Base-by-base conservation (phyloP, 305 asterid species). In the Solanum chacoense region DNA sequence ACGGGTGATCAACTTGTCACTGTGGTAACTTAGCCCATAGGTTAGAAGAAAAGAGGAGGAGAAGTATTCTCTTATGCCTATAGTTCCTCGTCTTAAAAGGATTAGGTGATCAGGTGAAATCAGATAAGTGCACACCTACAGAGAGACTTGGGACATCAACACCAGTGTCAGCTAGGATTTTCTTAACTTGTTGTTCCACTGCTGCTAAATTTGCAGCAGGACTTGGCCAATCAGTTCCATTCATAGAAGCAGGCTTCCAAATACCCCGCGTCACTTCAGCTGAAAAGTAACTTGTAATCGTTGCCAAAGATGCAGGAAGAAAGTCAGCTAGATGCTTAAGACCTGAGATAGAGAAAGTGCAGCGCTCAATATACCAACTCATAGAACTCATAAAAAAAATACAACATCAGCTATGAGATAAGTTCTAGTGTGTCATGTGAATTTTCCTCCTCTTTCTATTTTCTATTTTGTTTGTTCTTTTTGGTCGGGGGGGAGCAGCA, bases 191-290 rank as follows among this genome's bases (percentile, higher is more conserved):
- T 45, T 84, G 80, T 84, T 90, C 91, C 75, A 90, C 90, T 86
- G 87, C 34, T 78, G 72, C 78, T 28, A 90, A 74, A 81, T 88
- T 88, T 76, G 90, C 89, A 31, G 90, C 91, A 40, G 91, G 91
- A 80, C 91, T 90, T 45, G 91, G 91, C 91, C 91, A 90, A 83
- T 90, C 91, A 84, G 85, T 88, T 77, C 91, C 91, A 79, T 90
- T 90, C 91, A 90, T 90, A n/a, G 87, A 67, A 20, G 87, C 91
- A 16, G 87, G 90, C 63, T 88, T 90, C 91, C 91, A 90, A 32
- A 90, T 71, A 73, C 91, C 91, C 29, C 91, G 89, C 12, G 90
- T 88, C 69, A 88, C 90, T 45, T 90, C 91, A 34, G 91, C 90
- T 38, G 90, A 88, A 84, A 88, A 90, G 72, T 85, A 90, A 38